Base-by-base conservation (phyloP, 345 rosid genomes). In the Linum lewisii region DNA sequence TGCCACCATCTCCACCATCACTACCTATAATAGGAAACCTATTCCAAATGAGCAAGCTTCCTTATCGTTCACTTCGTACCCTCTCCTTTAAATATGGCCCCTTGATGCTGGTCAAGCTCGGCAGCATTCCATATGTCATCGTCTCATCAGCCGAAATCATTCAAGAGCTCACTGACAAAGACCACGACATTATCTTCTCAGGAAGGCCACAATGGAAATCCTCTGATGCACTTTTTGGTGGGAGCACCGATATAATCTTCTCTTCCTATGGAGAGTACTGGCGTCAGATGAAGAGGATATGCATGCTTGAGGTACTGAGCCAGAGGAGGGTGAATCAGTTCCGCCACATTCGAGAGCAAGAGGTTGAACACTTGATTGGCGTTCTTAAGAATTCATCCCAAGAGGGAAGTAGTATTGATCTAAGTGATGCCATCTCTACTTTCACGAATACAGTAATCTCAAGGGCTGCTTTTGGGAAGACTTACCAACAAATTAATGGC, bases 221-320 rank as follows among this genome's bases (percentile, higher is more conserved):
- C 14, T 42, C 58, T 8, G 56, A 62, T 6, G 49, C 58, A 13
- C 45, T 68, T 15, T 18, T 62, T 24, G 36, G 54, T 5, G 68
- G 68, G 15, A 52, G 55, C 38, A 8, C 52, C 1, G 66, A 53
- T 21, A 16, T 69, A 1, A 60, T 49, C 6, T 69, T 69, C 24
- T 19, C 24, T 18, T 47, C 60, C 19, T 63, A 69, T 11, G 67
- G 68, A 0, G 64, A 69, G 11, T 59, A 63, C 24, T 63, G 68
- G 73, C 59, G 59, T 10, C 68, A 69, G 32, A 67, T 59, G 19
- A 63, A 26, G 13, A 69, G 63, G 50, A 37, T 63, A 2, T 36
- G 61, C 49, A 60, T 59, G 45, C 11, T 63, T 5, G 67, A 69
- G 45, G 63, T 69, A 2, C 13, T 69, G 63, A 69, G 73, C 63